Evolutionary conservation across 345 rosid species (phyloP).

Genomic region (Heritiera littoralis): DNA sequence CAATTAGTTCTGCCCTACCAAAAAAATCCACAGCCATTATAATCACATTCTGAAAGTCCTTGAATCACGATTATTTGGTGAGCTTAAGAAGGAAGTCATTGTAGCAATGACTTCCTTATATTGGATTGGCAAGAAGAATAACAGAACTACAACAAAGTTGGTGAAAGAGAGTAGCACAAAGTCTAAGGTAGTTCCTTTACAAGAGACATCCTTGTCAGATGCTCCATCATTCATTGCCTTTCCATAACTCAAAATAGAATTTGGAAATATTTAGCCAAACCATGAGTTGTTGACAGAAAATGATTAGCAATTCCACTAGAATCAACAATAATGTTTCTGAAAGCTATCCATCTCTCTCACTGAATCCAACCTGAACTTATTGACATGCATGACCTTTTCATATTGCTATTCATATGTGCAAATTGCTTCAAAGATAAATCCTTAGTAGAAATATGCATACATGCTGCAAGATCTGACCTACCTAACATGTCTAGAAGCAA

Average conservation of each 20-base stretch:
- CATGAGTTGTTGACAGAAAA: not conserved
- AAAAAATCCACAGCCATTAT: not conserved
- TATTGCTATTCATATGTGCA: slow-evolving; percentile 5
- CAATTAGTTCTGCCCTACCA: not conserved
- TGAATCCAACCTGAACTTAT: not conserved
- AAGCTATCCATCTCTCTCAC: slow-evolving; percentile 1
- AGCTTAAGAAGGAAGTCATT: not conserved
- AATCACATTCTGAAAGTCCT: not conserved
- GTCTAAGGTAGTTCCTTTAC: not conserved
- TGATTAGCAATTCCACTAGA: not conserved
- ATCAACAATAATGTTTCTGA: not conserved
- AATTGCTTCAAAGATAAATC: not conserved
- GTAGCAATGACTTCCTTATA: slow-evolving; percentile 1
- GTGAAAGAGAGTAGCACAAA: not conserved
- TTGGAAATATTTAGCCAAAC: not conserved
- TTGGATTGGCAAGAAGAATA: slow-evolving; percentile 6
- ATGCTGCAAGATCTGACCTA: not conserved
- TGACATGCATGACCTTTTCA: not conserved
- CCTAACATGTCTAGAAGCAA: slow-evolving; percentile 2
- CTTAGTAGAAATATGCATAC: not conserved
- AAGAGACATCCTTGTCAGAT: not conserved
- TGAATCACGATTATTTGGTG: not conserved
- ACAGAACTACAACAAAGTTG: not conserved
- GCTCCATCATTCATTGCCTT: not conserved
- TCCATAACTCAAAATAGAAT: not conserved